phyloP scores from a whole-genome alignment of 1,139 yeast genomes.

The Zhuliangozyma parablackwelliae region DNA sequence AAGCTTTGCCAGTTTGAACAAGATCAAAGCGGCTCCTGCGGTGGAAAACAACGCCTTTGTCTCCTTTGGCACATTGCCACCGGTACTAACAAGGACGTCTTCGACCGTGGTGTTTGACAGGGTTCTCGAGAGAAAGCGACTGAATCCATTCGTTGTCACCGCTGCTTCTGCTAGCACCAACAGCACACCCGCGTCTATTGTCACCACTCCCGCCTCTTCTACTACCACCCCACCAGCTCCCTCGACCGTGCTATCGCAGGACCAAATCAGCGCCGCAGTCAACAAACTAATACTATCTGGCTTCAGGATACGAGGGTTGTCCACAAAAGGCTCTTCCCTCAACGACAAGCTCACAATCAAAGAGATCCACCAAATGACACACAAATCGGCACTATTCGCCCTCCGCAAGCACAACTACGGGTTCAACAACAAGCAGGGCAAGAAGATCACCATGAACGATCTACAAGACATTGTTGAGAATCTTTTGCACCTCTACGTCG shows the following conservation, averaged over 20 bases:
- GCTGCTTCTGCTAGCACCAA: conserved; percentile 3
- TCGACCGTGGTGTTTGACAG: conserved; percentile 30
- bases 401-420: conserved; percentile 32
- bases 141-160: conserved; percentile 14
- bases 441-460: conserved; percentile 21
- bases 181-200: conserved; percentile 4
- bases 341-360: conserved; percentile 35
- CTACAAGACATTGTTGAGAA: conserved; percentile 37
- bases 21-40: background rate
- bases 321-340: conserved; percentile 19
- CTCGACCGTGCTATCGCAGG: conserved; percentile 21
- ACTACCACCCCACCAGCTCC: conserved; percentile 7
- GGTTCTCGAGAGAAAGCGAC: conserved; percentile 25
- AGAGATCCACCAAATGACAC: conserved; percentile 43
- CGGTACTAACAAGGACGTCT: background rate
- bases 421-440: conserved; percentile 13
- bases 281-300: conserved; percentile 39
- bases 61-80: background rate
- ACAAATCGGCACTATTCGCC: conserved; percentile 37
- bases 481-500: conserved; percentile 32
- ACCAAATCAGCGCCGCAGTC: conserved; percentile 32
- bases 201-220: conserved; percentile 4
- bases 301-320: conserved; percentile 38
- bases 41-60: too few species aligned
- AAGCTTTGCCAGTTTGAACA: conserved; percentile 10